A percentile compares a stretch with the other conserved stretches of the same genome.
Evolutionary conservation across 768 basidiomycete genomes (phyloP).

Genomic region (Auricularia heimuer): DNA sequence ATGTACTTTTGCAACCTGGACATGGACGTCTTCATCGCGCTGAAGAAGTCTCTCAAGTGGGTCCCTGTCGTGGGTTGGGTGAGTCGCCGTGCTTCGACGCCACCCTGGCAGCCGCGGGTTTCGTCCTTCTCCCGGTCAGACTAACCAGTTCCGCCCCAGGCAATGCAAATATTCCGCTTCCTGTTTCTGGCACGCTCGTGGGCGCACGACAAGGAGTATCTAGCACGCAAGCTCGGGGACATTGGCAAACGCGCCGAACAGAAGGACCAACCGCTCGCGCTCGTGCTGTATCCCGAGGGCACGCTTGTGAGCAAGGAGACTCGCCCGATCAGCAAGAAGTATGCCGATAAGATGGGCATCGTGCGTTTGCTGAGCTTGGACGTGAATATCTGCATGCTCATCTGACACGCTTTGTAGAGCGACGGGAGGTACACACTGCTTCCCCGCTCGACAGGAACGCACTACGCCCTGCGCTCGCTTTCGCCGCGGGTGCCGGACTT

Average conservation of each 20-base stretch:
- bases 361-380: slow-evolving; percentile 39
- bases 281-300: slow-evolving; percentile 92
- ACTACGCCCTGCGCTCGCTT: slow-evolving; percentile 74
- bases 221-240: slow-evolving; percentile 54
- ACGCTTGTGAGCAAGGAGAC: slow-evolving; percentile 86
- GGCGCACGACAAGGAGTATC: slow-evolving; percentile 68
- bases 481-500: slow-evolving; percentile 67
- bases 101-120: neutral
- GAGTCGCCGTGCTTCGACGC: slow-evolving; percentile 15
- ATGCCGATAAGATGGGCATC: slow-evolving; percentile 79
- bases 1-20: slow-evolving; percentile 63
- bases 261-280: slow-evolving; percentile 61
- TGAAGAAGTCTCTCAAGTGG: slow-evolving; percentile 85
- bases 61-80: slow-evolving; percentile 87
- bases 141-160: slow-evolving; percentile 30
- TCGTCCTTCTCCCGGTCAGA: neutral
- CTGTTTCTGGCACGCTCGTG: slow-evolving; percentile 89
- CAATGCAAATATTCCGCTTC: slow-evolving; percentile 91
- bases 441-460: slow-evolving; percentile 86
- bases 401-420: slow-evolving; percentile 32
- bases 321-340: slow-evolving; percentile 74
- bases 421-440: slow-evolving; percentile 77
- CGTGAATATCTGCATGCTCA: neutral
- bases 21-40: slow-evolving; percentile 73
- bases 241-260: slow-evolving; percentile 62